Base-by-base conservation (phyloP, 2,329 filamentous ascomycete genomes). In the Cercospora beticola region DNA sequence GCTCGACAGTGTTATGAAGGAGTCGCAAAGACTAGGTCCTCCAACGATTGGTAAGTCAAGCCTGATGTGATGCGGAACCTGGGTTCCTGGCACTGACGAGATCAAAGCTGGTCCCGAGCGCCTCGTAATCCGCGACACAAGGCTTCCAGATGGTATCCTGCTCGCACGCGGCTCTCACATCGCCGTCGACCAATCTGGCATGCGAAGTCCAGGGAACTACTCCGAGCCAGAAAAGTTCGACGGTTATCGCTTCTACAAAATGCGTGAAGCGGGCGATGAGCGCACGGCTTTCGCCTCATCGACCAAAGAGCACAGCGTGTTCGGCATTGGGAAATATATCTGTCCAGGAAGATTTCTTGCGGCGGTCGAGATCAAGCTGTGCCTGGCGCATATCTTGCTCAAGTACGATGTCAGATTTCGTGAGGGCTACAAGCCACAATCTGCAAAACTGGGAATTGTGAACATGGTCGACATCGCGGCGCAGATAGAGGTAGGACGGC, bases 311-410 rank as follows among this genome's bases (percentile, higher is more conserved):
- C 72, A 78, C 65, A 62, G 76, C 40, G 68, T 56, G 0, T 79
- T 78, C 68, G 76, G 78, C 14, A 67, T 73, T 33, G 79, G 79
- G 14, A 69, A 72, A 31, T 75, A 79, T 62, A 75, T 74, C 12
- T 79, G 79, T 62, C 78, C 78, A 9, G 78, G 79, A 2, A 71
- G 78, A 12, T 79, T 79, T 68, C 77, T 81, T 46, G 78, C 77
- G 12, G 65, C 71, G 8, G 76, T 76, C 36, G 76, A 78, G 66
- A 73, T 79, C 62, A 80, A 80, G 67, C 62, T 81, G n/a, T 74
- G 71, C 23, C 72, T 78, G 65, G 64, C 33, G n/a, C 64, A 66
- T 36, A 61, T 80, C 23, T 66, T 79, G 46, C 66, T 79, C 28
- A 74, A 77, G 64, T 80, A 79, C 65, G 78, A 81, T 65, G 23